These are phyloP conservation scores for Parafenestella ontariensis DNA, from an alignment of 2,329 filamentous ascomycete species.

Conservation along the genomic window DNA sequence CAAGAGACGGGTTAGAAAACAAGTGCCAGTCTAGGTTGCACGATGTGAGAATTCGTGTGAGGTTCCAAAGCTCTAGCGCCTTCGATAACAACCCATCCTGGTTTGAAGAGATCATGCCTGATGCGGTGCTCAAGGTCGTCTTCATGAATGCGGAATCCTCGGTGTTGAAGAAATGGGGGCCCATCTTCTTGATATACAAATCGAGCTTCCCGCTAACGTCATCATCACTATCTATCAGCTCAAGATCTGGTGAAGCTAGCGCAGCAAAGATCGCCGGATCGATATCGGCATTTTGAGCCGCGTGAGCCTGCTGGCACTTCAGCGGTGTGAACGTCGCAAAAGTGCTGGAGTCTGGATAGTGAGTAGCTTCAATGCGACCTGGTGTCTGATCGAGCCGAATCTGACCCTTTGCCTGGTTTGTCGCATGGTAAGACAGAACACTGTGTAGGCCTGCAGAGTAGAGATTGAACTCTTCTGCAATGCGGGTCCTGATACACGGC, in stretches of 20 bases:
- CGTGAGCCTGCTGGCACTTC: constrained; percentile 44
- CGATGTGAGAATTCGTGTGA: constrained; percentile 62
- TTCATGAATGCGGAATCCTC: constrained; percentile 61
- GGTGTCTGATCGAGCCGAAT: constrained; percentile 57
- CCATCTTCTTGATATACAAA: constrained; percentile 60
- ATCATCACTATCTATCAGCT: constrained; percentile 60
- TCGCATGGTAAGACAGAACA: constrained; percentile 60
- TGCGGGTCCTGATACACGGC: constrained; percentile 64
- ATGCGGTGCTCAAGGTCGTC: constrained; percentile 53
- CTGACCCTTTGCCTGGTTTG: constrained; percentile 57
- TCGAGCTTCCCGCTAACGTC: constrained; percentile 61
- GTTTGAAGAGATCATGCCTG: constrained; percentile 39
- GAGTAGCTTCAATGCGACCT: constrained; percentile 62
- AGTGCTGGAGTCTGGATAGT: constrained; percentile 56
- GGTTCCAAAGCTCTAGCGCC: constrained; percentile 63
- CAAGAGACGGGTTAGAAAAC: constrained; percentile 54
- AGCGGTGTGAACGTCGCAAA: constrained; percentile 57
- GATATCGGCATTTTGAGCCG: constrained; percentile 37
- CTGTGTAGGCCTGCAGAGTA: constrained; percentile 63
- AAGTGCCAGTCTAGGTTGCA: constrained; percentile 57
- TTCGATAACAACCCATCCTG: constrained; percentile 58
- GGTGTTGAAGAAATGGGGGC: constrained; percentile 54
- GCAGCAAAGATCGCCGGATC: constrained; percentile 47
- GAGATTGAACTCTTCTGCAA: constrained; percentile 65
- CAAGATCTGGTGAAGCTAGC: constrained; percentile 45